A percentile compares a stretch with the other conserved stretches of the same genome.
Evolutionary conservation across 345 rosid species (phyloP).

Genomic region (Pugionium cornutum): DNA sequence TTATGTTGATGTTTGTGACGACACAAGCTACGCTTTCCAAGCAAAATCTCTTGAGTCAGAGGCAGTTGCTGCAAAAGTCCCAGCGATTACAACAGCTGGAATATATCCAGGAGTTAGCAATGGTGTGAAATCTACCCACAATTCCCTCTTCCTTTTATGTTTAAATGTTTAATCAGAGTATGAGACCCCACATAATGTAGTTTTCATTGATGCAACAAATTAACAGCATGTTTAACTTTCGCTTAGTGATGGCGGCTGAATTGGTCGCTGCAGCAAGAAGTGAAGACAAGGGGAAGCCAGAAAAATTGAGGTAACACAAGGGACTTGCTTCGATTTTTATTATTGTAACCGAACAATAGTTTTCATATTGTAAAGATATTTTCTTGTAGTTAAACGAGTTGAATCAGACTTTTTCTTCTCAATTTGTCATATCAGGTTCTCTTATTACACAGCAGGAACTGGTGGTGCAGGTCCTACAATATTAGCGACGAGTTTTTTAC

Average conservation of each 20-base stretch:
- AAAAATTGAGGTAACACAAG: slow-evolving; percentile 66
- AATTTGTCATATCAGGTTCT: slow-evolving; percentile 55
- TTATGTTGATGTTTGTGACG: slow-evolving; percentile 89
- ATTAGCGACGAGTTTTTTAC: slow-evolving; percentile 86
- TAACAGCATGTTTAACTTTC: slow-evolving; percentile 14
- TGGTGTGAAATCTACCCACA: slow-evolving; percentile 44
- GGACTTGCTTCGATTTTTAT: neutral
- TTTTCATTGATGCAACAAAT: neutral
- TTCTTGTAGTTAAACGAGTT: neutral
- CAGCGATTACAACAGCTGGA: slow-evolving; percentile 86
- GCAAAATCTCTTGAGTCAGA: slow-evolving; percentile 71
- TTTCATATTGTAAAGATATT: neutral
- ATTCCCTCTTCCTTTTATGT: slow-evolving; percentile 12
- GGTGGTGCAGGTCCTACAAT: slow-evolving; percentile 99
- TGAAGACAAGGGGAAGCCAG: slow-evolving; percentile 73
- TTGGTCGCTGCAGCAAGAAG: slow-evolving; percentile 75
- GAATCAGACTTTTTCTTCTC: neutral
- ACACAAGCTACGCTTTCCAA: slow-evolving; percentile 66
- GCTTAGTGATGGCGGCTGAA: slow-evolving; percentile 94
- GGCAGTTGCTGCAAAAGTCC: slow-evolving; percentile 72
- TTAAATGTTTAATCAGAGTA: neutral
- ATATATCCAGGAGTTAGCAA: slow-evolving; percentile 98
- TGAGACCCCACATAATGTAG: neutral
- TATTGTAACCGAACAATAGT: neutral
- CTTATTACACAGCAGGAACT: slow-evolving; percentile 92